Evolutionary conservation across 2,329 filamentous ascomycete species (phyloP).

Genomic region (Lachnellula arida): DNA sequence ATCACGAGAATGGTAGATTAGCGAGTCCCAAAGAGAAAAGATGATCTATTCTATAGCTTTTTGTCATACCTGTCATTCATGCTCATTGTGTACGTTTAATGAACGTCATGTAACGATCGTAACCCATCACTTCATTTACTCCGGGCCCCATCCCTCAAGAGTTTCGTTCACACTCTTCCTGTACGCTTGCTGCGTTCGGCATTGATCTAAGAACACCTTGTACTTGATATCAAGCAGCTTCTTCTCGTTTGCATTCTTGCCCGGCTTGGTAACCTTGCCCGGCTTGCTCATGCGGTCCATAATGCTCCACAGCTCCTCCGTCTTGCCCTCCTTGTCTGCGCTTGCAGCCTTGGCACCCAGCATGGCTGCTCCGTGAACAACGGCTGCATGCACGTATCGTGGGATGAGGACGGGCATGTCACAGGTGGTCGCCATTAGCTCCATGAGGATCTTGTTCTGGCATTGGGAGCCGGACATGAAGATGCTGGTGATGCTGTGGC

Average conservation of each 20-base stretch:
- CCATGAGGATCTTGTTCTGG: slow-evolving; percentile 90
- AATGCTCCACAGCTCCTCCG: slow-evolving; percentile 88
- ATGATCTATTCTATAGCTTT: not conserved
- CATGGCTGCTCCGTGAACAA: slow-evolving; percentile 98
- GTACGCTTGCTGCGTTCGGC: slow-evolving; percentile 77
- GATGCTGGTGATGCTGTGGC: slow-evolving; percentile 84
- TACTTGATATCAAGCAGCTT: slow-evolving; percentile 84
- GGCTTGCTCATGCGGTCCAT: slow-evolving; percentile 98
- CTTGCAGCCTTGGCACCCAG: slow-evolving; percentile 95
- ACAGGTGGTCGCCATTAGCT: slow-evolving; percentile 84
- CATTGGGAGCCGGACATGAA: slow-evolving; percentile 99
- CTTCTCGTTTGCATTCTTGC: slow-evolving; percentile 67
- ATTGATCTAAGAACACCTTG: slow-evolving; percentile 91
- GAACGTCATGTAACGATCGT: not conserved
- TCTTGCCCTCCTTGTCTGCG: slow-evolving; percentile 68
- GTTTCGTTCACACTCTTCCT: slow-evolving; percentile 70
- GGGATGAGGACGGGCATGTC: slow-evolving; percentile 91
- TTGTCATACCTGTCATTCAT: not conserved
- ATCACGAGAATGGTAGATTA: too few relatives aligned
- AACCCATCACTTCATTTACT: not conserved
- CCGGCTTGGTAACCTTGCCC: slow-evolving; percentile 75
- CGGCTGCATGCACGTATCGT: slow-evolving; percentile 88
- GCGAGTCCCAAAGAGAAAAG: not conserved
- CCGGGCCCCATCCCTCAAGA: slow-evolving; percentile 38
- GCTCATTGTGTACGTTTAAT: not conserved